Evolutionary conservation across 2,329 filamentous ascomycete genomes (phyloP), one percentile per base, ranked within the genome.

Genomic region (Sporothrix inflata): DNA sequence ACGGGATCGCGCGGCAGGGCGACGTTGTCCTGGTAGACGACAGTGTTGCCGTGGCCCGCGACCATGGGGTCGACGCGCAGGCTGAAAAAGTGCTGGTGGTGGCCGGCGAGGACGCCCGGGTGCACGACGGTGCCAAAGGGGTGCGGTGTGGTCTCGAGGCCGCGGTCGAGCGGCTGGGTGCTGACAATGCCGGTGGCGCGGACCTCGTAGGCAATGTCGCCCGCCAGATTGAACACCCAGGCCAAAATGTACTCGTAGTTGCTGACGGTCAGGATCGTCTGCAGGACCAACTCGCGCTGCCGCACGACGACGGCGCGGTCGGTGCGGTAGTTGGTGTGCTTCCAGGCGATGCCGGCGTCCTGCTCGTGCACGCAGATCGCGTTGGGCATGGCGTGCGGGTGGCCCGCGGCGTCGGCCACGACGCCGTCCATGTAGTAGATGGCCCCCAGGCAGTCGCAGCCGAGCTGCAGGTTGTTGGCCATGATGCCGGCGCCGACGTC

Each of bases 61-160:
- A 91, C 82, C 2, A 88, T 86, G 0, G 89, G 88, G 75, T 93
- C 90, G 66, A 92, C 87, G 0, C 90, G 85, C 55, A 89, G 80
- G 30, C 84, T 86, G 78, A 93, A 92, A 57, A 92, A 84, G 80
- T 93, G 91, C 78, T 93, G 91, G 75, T 93, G 90, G 78, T 91
- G 89, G 73, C 89, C 89, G 0, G 90, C 91, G 1, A 92, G 81
- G 0, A 90, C 87, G 0, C 90, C 90, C 0, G 88, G 86, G 0
- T 85, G 84, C 1, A 93, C 90, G 0, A 91, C 82, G 71, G 87
- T 91, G 24, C 89, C 89, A 78, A 85, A 91, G 8, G 73, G 72
- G 7, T 79, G 77, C 75, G 86, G 27, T 76, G 84, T 86, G 75
- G 86, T 85, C 76, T 81, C 86, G 7, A 83, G 77, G 71, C 87